Percentiles rank a stretch among this genome's conserved stretches.
Conservation (phyloP, 176 grass and related monocot species). For the Carex cristatella region DNA sequence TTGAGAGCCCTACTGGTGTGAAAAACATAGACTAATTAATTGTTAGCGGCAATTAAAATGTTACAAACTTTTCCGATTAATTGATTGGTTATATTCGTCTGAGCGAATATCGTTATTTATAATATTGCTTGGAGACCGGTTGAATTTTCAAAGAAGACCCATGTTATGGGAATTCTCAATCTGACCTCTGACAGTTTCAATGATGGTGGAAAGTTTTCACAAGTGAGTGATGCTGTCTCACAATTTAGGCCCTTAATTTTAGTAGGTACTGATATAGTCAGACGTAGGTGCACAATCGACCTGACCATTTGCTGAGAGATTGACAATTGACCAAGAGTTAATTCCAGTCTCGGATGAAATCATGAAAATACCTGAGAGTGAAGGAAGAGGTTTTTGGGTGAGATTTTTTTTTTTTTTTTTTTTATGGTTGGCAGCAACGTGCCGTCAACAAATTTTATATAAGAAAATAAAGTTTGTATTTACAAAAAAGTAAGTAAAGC, state of each 20-base stretch:
- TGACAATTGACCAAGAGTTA: slow-evolving; percentile 69
- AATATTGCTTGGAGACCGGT: no score
- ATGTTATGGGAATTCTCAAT: not conserved
- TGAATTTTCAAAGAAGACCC: no score
- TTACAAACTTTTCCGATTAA: no score
- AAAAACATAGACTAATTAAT: no score
- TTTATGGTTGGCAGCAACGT: no score
- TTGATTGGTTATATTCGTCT: no score
- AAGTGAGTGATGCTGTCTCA: slow-evolving; percentile 43
- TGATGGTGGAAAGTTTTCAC: slow-evolving; percentile 72
- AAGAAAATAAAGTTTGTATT: no score
- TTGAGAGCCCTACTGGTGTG: no score
- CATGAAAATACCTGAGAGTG: slow-evolving; percentile 49
- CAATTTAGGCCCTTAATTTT: slow-evolving; percentile 60
- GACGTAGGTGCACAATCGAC: slow-evolving; percentile 94
- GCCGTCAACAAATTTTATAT: no score
- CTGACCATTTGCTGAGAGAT: slow-evolving; percentile 58
- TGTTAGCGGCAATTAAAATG: no score
- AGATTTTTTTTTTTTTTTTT: slow-evolving; percentile 20
- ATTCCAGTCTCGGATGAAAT: slow-evolving; percentile 59
- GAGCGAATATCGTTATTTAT: no score
- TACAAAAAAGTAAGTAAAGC: no score
- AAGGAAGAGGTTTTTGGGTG: not conserved
- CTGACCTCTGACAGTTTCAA: slow-evolving; percentile 84
- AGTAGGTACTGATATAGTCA: slow-evolving; percentile 76